A percentile compares a stretch with the other conserved stretches of the same genome.
These are phyloP conservation scores for Clarireedia hainanense DNA, from an alignment of 2,329 filamentous ascomycete species.

Conservation along the genomic window DNA sequence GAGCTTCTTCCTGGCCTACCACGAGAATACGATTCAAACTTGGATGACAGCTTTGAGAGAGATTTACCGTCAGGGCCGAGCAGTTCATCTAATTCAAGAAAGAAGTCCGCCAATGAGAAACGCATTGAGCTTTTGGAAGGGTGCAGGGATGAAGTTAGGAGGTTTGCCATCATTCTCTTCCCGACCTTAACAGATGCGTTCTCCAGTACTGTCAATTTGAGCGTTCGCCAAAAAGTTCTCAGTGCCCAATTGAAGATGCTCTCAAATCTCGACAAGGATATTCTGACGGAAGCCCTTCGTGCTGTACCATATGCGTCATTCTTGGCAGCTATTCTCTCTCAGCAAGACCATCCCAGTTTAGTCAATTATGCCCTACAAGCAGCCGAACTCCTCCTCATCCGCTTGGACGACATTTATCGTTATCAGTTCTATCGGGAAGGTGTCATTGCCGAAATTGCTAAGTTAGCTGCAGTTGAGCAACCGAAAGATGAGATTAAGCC, in stretches of 20 bases:
- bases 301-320: conserved; percentile 94
- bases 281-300: conserved; percentile 77
- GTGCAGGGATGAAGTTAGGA: conserved; percentile 81
- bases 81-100: conserved; percentile 35
- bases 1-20: conserved; percentile 78
- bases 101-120: conserved; percentile 64
- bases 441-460: conserved; percentile 84
- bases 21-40: conserved; percentile 39
- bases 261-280: conserved; percentile 79
- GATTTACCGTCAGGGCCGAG: conserved; percentile 33
- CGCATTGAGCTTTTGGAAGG: conserved; percentile 70
- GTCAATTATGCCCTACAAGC: conserved; percentile 85
- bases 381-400: conserved; percentile 76
- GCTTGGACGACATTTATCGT: conserved; percentile 80
- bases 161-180: conserved; percentile 87
- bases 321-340: conserved; percentile 86
- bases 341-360: conserved; percentile 83
- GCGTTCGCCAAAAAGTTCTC: conserved; percentile 88
- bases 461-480: conserved; percentile 50
- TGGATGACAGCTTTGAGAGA: conserved; percentile 39
- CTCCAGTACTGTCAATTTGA: conserved; percentile 93
- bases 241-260: conserved; percentile 97
- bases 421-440: conserved; percentile 98
- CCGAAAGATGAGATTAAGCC: conserved; percentile 13
- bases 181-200: conserved; percentile 95